These are phyloP conservation scores for Thelonectria olida DNA, from an alignment of 2,329 filamentous ascomycete genomes.

Conservation along the genomic window DNA sequence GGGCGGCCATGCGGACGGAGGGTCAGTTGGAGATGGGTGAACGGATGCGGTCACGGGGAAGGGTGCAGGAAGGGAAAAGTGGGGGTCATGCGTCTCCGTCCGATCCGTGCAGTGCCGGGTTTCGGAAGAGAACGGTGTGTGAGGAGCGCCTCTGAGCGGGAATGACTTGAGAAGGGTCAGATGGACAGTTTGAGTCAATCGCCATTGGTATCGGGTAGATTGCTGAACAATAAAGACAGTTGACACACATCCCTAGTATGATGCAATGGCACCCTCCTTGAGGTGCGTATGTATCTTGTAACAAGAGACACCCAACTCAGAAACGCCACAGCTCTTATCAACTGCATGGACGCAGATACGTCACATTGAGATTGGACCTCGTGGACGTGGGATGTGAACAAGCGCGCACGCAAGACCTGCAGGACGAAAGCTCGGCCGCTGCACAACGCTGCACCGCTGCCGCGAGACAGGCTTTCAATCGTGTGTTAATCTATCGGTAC, in stretches of 20 bases:
- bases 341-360: conserved; percentile 22
- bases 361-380: conserved; percentile 29
- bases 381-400: conserved; percentile 12
- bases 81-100: conserved; percentile 27
- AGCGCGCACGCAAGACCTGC: conserved; percentile 18
- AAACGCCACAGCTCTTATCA: not conserved
- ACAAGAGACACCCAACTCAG: not conserved
- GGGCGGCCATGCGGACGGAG: conserved; percentile 6
- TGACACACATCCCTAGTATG: not conserved
- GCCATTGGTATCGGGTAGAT: no score
- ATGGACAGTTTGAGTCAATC: not conserved
- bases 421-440: not conserved
- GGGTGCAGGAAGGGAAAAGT: conserved; percentile 20
- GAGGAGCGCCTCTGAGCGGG: conserved; percentile 2
- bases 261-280: no score
- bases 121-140: conserved; percentile 34
- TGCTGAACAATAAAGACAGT: not conserved
- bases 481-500: not conserved
- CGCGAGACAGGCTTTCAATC: conserved; percentile 10
- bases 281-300: no score
- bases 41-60: conserved; percentile 24
- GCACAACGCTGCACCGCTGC: conserved; percentile 1
- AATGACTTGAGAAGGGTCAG: not conserved
- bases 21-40: conserved; percentile 18
- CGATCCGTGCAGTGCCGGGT: conserved; percentile 33